A percentile compares a stretch with the other conserved stretches of the same genome.
These are phyloP conservation scores for Nannizzia gypsea DNA, from an alignment of 2,329 filamentous ascomycete genomes.

Conservation along the genomic window DNA sequence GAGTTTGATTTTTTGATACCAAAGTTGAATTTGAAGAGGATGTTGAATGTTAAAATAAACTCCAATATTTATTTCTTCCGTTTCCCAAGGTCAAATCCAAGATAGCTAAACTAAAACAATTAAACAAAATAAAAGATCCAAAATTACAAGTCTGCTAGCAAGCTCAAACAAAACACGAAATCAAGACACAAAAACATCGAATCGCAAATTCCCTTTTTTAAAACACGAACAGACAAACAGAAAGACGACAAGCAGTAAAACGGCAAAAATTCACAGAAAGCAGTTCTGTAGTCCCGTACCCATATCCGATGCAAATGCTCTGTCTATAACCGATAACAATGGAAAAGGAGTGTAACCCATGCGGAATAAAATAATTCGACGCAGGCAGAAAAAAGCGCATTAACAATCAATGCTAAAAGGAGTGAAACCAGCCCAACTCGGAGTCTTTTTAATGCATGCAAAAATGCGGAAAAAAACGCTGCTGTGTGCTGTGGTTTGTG, in stretches of 20 bases:
- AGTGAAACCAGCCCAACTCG: slow-evolving; percentile 8
- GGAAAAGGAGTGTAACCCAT: slow-evolving; percentile 10
- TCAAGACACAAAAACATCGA: not conserved
- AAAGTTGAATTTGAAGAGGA: not conserved
- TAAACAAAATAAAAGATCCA: not conserved
- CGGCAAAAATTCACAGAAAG: not conserved
- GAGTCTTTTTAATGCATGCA: slow-evolving; percentile 3
- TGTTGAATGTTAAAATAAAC: not conserved
- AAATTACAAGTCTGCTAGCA: slow-evolving; percentile 2
- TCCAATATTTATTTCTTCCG: not conserved
- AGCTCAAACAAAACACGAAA: not conserved
- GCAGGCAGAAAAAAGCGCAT: slow-evolving; percentile 4
- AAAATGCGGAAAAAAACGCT: slow-evolving; percentile 8
- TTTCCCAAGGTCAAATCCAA: not conserved
- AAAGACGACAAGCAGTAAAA: slow-evolving; percentile 2
- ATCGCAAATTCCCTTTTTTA: slow-evolving; percentile 5
- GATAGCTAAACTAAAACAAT: not conserved
- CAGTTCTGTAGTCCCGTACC: slow-evolving; percentile 10
- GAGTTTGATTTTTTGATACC: too few relatives aligned
- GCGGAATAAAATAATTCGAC: slow-evolving; percentile 6
- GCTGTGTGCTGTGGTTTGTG: slow-evolving; percentile 11
- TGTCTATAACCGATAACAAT: slow-evolving; percentile 6
- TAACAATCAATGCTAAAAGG: slow-evolving; percentile 8
- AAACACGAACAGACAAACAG: slow-evolving; percentile 3
- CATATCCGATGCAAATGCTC: slow-evolving; percentile 16